Base-by-base conservation (phyloP, 257 asterid species). In the Coffea canephora region DNA sequence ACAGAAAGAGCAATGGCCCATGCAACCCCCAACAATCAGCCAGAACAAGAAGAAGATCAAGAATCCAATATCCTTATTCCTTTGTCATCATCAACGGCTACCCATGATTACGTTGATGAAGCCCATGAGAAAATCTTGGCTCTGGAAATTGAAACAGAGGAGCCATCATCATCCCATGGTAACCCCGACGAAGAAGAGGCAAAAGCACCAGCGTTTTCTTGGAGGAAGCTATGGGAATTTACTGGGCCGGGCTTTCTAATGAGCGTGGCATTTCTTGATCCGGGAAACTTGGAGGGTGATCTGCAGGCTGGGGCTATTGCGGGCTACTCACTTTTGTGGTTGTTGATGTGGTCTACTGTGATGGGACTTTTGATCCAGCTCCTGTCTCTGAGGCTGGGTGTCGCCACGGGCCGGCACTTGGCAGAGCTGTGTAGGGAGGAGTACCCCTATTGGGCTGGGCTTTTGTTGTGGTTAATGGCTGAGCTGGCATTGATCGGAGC, bases 221-320 rank as follows among this genome's bases (percentile, higher is more conserved):
- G 88, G 76, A 87, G 80, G 69, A 94, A 92, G 83, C 89, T 94
- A 2, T 92, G 96, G 98, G 66, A 88, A 2, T 94, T 94, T 84
- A 92, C 94, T n/a, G 98, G 98, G 1, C 98, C 98, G 25, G 98
- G 98, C 0, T 94, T 94, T 64, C 83, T 94, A 65, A 94, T 94
- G 98, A 91, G 97, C 86, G 90, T 94, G 79, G 98, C 90, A 69
- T 94, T 94, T 78, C 62, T 93, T 81, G 98, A 94, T 91, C 98
- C 98, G 78, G 98, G 98, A 46, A 94, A 94, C 84, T 84, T 94
- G 55, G 98, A 94, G 80, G 98, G 97, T 75, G 98, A 94, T 89
- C 91, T 94, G n/a, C 98, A 94, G 82, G 94, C 98, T 6, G 98
- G 98, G 19, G 97, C 98, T 4, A 91, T 94, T 49, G 98, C 98